Base-by-base conservation (phyloP, 495 filamentous ascomycete genomes). In the Neurospora africana region DNA sequence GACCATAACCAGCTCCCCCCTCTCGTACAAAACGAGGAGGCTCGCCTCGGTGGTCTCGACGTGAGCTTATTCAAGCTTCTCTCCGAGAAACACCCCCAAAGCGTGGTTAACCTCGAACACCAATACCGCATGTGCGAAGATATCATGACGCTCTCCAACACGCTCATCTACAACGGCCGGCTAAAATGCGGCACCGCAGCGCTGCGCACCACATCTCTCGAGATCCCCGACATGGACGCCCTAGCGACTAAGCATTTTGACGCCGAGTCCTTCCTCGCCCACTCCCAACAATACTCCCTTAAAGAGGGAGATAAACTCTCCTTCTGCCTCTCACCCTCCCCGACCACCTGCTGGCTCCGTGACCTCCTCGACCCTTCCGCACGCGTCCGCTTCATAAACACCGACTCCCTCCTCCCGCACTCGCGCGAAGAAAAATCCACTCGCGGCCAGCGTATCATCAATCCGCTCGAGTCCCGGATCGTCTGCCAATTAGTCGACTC, bases 91-190 rank as follows among this genome's bases (percentile, higher is more conserved):
- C 94, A 98, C 74, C 95, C 95, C 0, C 79, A 87, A 30, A 93
- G 93, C 1, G 93, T 98, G 13, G 91, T 94, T 74, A 94, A 91
- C 73, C 89, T 99, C 2, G 93, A 94, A 76, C 93, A 97, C 75
- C 95, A 99, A 79, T 99, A 99, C 76, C 93, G 95, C 75, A 99
- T 99, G 95, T 96, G 92, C 76, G 91, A 94, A 68, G 95, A 98
- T 38, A 91, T 99, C 70, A 98, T 98, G 95, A 86, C 89, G 15
- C 87, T 99, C 33, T 94, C 92, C 70, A 98, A 98, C 82, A 92
- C 87, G 7, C 89, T 99, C 36, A 97, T 99, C 78, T 99, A 99
- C 81, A 86, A 90, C 23, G 94, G 94, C 17, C 86, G 89, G 6
- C 86, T 99, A 10, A 96, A 95, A 79, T 99, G 95, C 76, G 95